Percentiles rank a stretch among this genome's conserved stretches.
Evolutionary conservation across 257 asterid species (phyloP).

Genomic region (Mitragyna speciosa): DNA sequence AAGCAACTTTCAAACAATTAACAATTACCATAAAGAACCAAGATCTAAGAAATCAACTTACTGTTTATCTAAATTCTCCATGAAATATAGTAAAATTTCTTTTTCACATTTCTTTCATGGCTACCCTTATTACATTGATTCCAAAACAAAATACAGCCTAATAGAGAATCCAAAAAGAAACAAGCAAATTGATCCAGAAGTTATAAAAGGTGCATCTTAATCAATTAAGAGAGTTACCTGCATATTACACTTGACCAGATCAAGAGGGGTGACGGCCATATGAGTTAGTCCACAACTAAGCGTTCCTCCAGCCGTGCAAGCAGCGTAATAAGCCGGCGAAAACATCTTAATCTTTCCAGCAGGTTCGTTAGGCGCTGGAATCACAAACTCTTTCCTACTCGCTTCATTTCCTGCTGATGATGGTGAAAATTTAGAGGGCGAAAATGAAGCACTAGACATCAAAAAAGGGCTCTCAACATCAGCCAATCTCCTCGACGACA

Average conservation of each 20-base stretch:
- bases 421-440: slow-evolving; percentile 3
- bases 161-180: background rate
- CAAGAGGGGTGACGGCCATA: slow-evolving; percentile 79
- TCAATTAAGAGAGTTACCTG: slow-evolving; percentile 42
- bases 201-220: background rate
- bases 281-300: slow-evolving; percentile 78
- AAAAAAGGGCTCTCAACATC: slow-evolving; percentile 16
- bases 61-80: background rate
- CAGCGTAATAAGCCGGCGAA: slow-evolving; percentile 64
- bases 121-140: background rate
- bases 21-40: background rate
- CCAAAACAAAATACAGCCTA: background rate
- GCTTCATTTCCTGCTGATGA: slow-evolving; percentile 14
- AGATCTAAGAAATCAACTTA: background rate
- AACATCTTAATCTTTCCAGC: slow-evolving; percentile 53
- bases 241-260: slow-evolving; percentile 90
- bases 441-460: background rate
- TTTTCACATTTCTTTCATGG: background rate
- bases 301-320: slow-evolving; percentile 62
- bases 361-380: slow-evolving; percentile 65
- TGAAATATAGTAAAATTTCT: too few species aligned
- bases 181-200: background rate
- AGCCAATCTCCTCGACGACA: background rate
- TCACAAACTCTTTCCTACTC: slow-evolving; percentile 29
- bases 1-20: background rate